Evolutionary conservation across 108 stramenopile species (phyloP), one percentile per base, ranked within the genome.

Genomic region (Mediolabrus comicus): DNA sequence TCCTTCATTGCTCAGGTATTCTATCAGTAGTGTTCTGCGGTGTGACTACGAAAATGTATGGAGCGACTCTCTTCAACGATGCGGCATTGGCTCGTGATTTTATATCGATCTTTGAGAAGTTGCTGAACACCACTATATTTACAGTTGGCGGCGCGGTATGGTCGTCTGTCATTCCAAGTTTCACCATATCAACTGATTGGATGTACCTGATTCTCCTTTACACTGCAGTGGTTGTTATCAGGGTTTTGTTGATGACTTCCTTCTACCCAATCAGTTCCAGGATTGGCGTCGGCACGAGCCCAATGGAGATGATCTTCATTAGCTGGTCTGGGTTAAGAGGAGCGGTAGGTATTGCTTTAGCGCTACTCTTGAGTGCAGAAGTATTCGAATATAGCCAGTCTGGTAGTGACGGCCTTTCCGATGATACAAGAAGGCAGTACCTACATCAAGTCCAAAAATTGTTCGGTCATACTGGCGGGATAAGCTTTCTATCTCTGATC

Each of bases 121-220:
- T 95, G 34, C 72, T 93, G 27, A 97, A 97, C 71, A 97, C 98
- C 9, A 55, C 92, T 7, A 76, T 98, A 11, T 99, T 98, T 69
- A 79, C 92, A 22, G 67, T 99, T 19, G 95, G 94, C 31, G 97
- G 97, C 19, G 38, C 87, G 27, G 86, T 95, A 12, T 91, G 89
- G 85, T 95, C 89, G 36, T 54, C 64, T n/a, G 69, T 86, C 36
- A 67, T 89, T 53, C 58, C 68, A 22, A 25, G 27, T 29, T 89
- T 90, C 49, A 58, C 41, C 16, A 59, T 59, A n/a, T 38, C 53
- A n/a, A 77, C 22, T 14, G 94, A 95, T 29, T 88, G 87, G 86
- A 70, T 81, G 0, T 88, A 84, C 62, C 72, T 91, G 9, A 19
- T 88, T 25, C 16, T 83, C 4, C 81, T 92, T 2, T 92, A 84